Base-by-base conservation (phyloP, 805 yeast species). In the Myxozyma lipomycoides region DNA sequence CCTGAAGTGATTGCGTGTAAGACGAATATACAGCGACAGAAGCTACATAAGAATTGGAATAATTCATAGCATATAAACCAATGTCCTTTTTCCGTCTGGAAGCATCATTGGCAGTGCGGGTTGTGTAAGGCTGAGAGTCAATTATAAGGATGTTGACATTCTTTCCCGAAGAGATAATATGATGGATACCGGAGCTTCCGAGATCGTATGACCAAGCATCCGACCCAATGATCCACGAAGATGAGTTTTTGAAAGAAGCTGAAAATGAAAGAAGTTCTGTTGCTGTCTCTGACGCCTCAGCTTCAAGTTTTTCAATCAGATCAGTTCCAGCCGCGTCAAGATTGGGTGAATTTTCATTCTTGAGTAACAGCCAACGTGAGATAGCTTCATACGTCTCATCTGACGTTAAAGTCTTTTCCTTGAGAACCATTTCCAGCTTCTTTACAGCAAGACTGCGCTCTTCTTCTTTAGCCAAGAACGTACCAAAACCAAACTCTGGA, bases 151-250 rank as follows among this genome's bases (percentile, higher is more conserved):
- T 77, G 67, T 91, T 91, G 60, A 91, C 71, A 65, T 88, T 86
- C 65, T 81, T 76, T 41, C 83, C 83, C 0, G 90, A 81, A 24
- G 89, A 70, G 40, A 91, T 72, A 3, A 88, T 83, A 61, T 84
- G 83, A 67, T 91, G 97, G 45, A 91, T 83, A 66, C 97, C 96
- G 4, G 96, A 84, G 55, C 85, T 74, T 39, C 98, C 98, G 61
- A 87, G 73, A 70, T 91, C 98, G 65, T 83, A 89, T 19, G 96
- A 78, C 98, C 98, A 91, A 28, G 93, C 81, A 67, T 91, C 98
- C 18, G 96, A 88, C 28, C 97, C 96, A 49, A 91, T 74, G 52
- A 91, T 74, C 98, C 98, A 91, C 46, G 78, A 73, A 10, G 84
- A 73, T 45, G 73, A 73, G 48, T 74, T 66, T 25, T 62, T 58